Base-by-base conservation (phyloP, 2,329 filamentous ascomycete genomes). In the Sporothrix variecibatus region DNA sequence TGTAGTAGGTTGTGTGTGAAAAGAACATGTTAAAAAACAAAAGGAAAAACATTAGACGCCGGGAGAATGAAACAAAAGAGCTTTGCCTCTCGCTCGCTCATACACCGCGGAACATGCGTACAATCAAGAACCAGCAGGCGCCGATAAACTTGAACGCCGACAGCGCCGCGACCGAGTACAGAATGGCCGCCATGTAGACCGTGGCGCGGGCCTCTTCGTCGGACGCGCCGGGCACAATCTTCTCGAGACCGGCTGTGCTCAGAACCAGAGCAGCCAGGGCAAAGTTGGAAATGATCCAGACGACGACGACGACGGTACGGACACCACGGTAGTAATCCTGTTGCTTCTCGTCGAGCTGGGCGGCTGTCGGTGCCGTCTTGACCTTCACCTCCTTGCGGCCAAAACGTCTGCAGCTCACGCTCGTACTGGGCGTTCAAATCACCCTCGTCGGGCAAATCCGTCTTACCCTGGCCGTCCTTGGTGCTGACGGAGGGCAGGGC, bases 301-400 rank as follows among this genome's bases (percentile, higher is more conserved):
- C 90, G 70, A 98, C 86, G 40, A 99, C 96, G 78, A 98, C 95
- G 38, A 94, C 90, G 26, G 93, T 97, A 76, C 96, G 90, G 82
- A 99, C 97, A 77, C 95, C 96, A 79, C 95, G 94, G 88, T 99
- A 99, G 84, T 98, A 99, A 82, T 99, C 96, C 86, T 98, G 94
- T 82, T 99, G 95, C 80, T 93, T 94, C 81, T 98, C 95, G 49
- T 90, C 87, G 62, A 88, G 84, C 78, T 89, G 86, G 0, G 84
- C 81, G 0, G 87, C 81, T 0, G 86, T 87, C 0, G 89, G 87
- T 0, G 85, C 79, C 79, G 89, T 90, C 82, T 92, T 90, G 76
- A 94, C 91, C 76, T 92, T 90, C 38, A 92, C 91, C 64, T 90
- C 90, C 82, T 98, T 98, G 34, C 85, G 84, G 62, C 87, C 84